Evolutionary conservation across 192 early-diverging fungal species (phyloP).

Genomic region (Backusella psychrophila): DNA sequence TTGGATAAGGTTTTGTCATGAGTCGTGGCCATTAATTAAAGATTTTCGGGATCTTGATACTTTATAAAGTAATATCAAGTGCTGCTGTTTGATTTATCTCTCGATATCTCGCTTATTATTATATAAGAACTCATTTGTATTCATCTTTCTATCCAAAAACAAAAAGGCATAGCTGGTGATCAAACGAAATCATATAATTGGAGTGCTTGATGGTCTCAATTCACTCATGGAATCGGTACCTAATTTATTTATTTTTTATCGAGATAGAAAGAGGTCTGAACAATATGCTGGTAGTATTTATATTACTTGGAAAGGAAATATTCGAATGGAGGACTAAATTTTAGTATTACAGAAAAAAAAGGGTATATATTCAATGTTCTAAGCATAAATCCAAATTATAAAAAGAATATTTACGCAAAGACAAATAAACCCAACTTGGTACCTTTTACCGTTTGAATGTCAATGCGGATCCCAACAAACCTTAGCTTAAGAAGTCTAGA

Average conservation of each 20-base stretch:
- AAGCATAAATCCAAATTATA: too few species aligned
- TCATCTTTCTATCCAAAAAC: too few species aligned
- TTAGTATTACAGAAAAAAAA: too few species aligned
- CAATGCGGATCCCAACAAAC: not conserved
- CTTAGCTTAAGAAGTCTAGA: not conserved
- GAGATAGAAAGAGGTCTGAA: too few species aligned
- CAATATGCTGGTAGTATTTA: not conserved
- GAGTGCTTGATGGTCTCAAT: too few species aligned
- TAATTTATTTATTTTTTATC: too few species aligned
- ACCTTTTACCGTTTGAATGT: not conserved
- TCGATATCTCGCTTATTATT: too few species aligned
- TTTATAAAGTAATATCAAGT: not conserved
- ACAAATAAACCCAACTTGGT: not conserved
- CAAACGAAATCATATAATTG: too few species aligned
- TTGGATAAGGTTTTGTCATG: not conserved
- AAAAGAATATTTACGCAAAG: not conserved
- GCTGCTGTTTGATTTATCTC: not conserved
- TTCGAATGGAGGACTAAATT: not conserved
- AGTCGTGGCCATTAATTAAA: not conserved
- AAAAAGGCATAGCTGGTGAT: too few species aligned
- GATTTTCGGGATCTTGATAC: not conserved
- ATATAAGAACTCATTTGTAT: too few species aligned
- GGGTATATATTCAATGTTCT: too few species aligned
- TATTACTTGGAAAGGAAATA: not conserved
- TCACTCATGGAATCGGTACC: too few species aligned